phyloP scores from a whole-genome alignment of 306 rosid genomes.

The Benincasa hispida region DNA sequence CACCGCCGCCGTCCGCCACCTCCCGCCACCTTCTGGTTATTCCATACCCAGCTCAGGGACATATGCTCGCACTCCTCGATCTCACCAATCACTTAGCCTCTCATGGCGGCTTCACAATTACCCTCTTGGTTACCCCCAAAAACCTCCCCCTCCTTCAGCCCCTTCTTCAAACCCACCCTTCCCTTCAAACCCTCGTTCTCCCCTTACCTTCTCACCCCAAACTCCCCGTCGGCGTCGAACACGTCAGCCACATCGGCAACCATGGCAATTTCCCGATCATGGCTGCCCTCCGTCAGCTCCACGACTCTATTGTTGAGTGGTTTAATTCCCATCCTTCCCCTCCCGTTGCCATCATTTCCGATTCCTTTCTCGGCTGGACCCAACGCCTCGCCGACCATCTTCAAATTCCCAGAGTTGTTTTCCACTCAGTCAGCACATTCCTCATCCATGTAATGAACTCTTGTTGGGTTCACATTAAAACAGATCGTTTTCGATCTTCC shows the following conservation, averaged over 20 bases:
- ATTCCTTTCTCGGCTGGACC: slow-evolving; percentile 45
- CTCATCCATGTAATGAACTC: not conserved
- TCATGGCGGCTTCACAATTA: slow-evolving; percentile 19
- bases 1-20: not conserved
- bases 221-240: slow-evolving; percentile 33
- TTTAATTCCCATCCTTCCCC: slow-evolving; percentile 36
- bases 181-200: slow-evolving; percentile 30
- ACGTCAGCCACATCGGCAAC: slow-evolving; percentile 43
- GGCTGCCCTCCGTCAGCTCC: slow-evolving; percentile 20
- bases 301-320: slow-evolving; percentile 25
- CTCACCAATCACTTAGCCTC: slow-evolving; percentile 39
- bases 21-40: slow-evolving; percentile 35
- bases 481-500: not conserved
- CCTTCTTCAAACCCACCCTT: slow-evolving; percentile 35
- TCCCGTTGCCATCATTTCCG: slow-evolving; percentile 38
- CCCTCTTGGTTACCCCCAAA: slow-evolving; percentile 51
- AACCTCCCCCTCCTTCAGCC: slow-evolving; percentile 29
- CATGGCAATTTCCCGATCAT: slow-evolving; percentile 29
- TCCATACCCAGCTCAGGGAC: slow-evolving; percentile 78
- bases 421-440: slow-evolving; percentile 10
- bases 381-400: slow-evolving; percentile 18
- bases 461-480: slow-evolving; percentile 10
- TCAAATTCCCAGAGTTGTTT: slow-evolving; percentile 22
- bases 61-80: slow-evolving; percentile 45
- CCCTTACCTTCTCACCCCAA: slow-evolving; percentile 59